Conservation (phyloP, 352 stramenopile genomes). For the Blastocystis sp. region DNA sequence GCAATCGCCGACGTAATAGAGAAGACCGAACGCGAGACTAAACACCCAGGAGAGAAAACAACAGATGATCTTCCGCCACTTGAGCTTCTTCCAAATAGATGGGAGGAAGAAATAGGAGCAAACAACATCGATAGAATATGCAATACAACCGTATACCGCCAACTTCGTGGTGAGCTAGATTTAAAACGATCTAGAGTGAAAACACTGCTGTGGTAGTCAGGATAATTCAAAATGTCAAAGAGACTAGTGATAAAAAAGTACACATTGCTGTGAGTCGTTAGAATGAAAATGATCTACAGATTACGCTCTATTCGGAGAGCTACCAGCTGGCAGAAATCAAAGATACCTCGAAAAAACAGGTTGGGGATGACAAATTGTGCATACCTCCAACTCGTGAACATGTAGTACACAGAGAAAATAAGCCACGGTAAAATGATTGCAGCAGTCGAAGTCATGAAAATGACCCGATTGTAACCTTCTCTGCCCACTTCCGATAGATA, state of each 20-base stretch:
- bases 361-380: constrained; percentile 55
- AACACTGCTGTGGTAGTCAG: constrained; percentile 27
- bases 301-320: neutral
- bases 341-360: constrained; percentile 12
- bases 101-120: neutral
- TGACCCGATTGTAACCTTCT: constrained; percentile 26
- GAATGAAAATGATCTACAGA: constrained; percentile 40
- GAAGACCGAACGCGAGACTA: neutral
- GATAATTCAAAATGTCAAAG: constrained; percentile 46
- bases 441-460: constrained; percentile 9
- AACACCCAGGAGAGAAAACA: constrained; percentile 24
- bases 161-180: constrained; percentile 40
- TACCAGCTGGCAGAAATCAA: constrained; percentile 49
- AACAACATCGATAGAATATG: constrained; percentile 24
- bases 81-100: constrained; percentile 42
- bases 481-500: constrained; percentile 46
- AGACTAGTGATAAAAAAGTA: constrained; percentile 38
- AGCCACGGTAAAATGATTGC: constrained; percentile 30
- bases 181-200: neutral
- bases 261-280: constrained; percentile 35
- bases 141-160: constrained; percentile 35
- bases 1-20: constrained; percentile 32
- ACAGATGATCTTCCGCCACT: constrained; percentile 40
- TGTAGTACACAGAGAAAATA: constrained; percentile 49
- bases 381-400: constrained; percentile 57